These are phyloP conservation scores for Zoysia pacifica DNA, from an alignment of 176 grass and related monocot genomes.

Conservation along the genomic window DNA sequence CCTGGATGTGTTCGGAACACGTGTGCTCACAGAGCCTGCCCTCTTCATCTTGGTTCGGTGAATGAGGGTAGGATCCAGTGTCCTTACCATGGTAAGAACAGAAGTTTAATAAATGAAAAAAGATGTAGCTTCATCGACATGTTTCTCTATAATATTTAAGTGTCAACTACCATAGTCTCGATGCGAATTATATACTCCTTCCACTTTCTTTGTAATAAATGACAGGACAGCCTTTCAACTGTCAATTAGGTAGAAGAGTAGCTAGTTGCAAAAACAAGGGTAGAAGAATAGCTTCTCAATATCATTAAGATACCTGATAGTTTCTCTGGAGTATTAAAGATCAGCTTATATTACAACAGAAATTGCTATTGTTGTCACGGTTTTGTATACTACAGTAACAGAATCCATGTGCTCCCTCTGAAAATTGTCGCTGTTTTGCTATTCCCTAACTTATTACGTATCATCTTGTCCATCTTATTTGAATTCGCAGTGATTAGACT, in stretches of 20 bases:
- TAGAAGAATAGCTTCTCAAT: too few species aligned
- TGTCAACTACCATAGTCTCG: too few species aligned
- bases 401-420: neutral
- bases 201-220: too few species aligned
- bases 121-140: neutral
- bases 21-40: constrained; percentile 96
- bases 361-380: neutral
- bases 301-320: too few species aligned
- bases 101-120: neutral
- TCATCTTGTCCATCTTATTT: neutral
- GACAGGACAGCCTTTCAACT: too few species aligned
- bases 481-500: neutral
- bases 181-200: neutral
- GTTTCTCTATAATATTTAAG: neutral
- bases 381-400: neutral
- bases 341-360: too few species aligned
- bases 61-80: constrained; percentile 93
- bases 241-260: too few species aligned
- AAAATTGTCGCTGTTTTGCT: neutral
- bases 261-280: too few species aligned
- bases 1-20: constrained; percentile 95
- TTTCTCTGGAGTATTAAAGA: too few species aligned
- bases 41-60: constrained; percentile 95
- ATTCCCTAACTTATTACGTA: neutral
- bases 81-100: constrained; percentile 87